Evolutionary conservation across 129 eudicot species (phyloP).

Genomic region (Centaurea solstitialis): DNA sequence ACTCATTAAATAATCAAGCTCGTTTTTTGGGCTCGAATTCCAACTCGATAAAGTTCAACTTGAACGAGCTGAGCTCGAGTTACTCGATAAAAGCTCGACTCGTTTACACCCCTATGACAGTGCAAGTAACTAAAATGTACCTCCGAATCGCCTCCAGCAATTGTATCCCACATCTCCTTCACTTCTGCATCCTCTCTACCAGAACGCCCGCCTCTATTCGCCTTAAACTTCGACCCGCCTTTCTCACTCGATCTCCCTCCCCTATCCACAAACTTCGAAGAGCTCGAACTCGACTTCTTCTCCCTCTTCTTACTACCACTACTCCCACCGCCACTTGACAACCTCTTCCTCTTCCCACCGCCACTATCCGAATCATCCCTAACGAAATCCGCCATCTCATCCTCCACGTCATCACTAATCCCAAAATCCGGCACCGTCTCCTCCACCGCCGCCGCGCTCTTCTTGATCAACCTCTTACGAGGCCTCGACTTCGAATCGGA

Average conservation of each 20-base stretch:
- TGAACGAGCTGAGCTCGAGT: too few relatives aligned
- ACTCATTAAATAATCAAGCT: too few relatives aligned
- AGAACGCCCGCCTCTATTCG: conserved; percentile 46
- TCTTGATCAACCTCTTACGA: conserved; percentile 72
- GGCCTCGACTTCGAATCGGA: conserved; percentile 55
- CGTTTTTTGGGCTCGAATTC: too few relatives aligned
- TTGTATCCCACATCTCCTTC: conserved; percentile 96
- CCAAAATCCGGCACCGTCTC: conserved; percentile 38
- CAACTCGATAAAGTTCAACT: too few relatives aligned
- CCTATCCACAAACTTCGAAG: conserved; percentile 35
- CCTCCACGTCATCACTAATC: conserved; percentile 48
- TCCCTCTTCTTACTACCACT: conserved; percentile 49
- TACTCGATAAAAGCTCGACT: too few relatives aligned
- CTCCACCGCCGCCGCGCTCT: conserved; percentile 37
- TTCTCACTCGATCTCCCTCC: conserved; percentile 44
- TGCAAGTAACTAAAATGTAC: too few relatives aligned
- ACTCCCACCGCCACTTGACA: conserved; percentile 34
- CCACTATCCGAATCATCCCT: conserved; percentile 55
- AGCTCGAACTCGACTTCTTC: conserved; percentile 38
- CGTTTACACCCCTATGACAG: too few relatives aligned
- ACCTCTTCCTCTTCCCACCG: conserved; percentile 64
- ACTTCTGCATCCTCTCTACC: conserved; percentile 71
- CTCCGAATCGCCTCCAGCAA: conserved; percentile 92
- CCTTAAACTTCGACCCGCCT: conserved; percentile 47
- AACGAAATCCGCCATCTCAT: conserved; percentile 38